These are phyloP conservation scores for Dillenia suffruticosa DNA, from an alignment of 164 flowering plant genomes.

Conservation along the genomic window DNA sequence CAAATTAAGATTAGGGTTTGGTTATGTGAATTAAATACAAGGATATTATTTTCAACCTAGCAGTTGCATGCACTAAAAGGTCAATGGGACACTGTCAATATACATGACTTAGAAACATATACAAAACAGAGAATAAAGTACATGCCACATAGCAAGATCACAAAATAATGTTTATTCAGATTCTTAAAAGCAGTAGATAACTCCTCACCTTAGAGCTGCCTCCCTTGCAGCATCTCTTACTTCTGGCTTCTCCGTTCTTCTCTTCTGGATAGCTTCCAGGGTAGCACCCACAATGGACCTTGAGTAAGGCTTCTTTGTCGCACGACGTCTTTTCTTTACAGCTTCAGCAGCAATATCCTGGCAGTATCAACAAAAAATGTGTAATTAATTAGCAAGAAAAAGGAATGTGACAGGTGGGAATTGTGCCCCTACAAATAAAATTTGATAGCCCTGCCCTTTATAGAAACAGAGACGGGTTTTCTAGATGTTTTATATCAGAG, in stretches of 20 bases:
- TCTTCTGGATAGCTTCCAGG: conserved; percentile 58
- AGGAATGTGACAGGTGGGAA: not conserved
- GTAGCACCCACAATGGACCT: conserved; percentile 65
- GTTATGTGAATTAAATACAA: no score
- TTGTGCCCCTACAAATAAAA: no score
- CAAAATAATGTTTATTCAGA: not conserved
- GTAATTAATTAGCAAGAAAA: not conserved
- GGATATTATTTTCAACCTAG: no score
- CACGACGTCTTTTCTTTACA: conserved; percentile 48
- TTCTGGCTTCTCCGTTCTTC: conserved; percentile 49
- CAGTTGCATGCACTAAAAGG: no score
- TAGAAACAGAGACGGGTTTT: no score
- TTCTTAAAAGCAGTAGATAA: not conserved
- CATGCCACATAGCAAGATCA: not conserved
- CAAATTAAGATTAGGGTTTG: no score
- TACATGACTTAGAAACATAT: no score
- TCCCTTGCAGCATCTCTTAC: conserved; percentile 62
- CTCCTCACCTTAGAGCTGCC: conserved; percentile 51
- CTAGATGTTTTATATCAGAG: no score
- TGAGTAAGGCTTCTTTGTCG: conserved; percentile 59
- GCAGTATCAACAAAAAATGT: not conserved
- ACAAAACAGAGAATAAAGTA: no score
- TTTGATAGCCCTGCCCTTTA: no score
- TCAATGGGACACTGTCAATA: no score
- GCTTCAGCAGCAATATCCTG: conserved; percentile 53